Evolutionary conservation across 2,329 filamentous ascomycete species (phyloP).

Genomic region (Lasiodiplodia citricola): DNA sequence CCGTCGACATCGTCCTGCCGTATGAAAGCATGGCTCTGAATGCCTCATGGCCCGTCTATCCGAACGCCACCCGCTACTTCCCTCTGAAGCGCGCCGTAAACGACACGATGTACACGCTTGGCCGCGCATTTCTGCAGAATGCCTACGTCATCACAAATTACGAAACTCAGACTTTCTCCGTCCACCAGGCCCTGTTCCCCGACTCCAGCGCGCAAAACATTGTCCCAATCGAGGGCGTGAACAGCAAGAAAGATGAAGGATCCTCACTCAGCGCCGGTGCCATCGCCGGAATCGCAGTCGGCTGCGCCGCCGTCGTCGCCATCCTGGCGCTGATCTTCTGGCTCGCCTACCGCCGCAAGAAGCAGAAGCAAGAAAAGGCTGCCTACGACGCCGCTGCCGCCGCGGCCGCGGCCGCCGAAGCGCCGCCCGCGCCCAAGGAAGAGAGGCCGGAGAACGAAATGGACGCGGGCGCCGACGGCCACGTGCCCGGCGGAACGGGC

Average conservation of each 20-base stretch:
- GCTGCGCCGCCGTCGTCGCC: slow-evolving; percentile 28
- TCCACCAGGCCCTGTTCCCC: slow-evolving; percentile 64
- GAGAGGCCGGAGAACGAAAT: slow-evolving; percentile 4
- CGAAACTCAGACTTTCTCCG: slow-evolving; percentile 36
- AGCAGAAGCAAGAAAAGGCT: slow-evolving; percentile 13
- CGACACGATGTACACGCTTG: slow-evolving; percentile 45
- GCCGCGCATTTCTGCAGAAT: slow-evolving; percentile 48
- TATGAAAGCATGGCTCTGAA: slow-evolving; percentile 47
- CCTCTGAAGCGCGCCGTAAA: slow-evolving; percentile 45
- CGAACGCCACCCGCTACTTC: slow-evolving; percentile 41
- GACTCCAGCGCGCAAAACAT: slow-evolving; percentile 47
- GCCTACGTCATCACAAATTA: slow-evolving; percentile 49
- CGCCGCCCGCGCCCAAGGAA: slow-evolving; percentile 10
- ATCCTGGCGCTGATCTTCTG: slow-evolving; percentile 30
- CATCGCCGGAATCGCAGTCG: slow-evolving; percentile 37
- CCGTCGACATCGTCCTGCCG: slow-evolving; percentile 41
- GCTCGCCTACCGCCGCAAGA: slow-evolving; percentile 28
- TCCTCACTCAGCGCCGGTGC: slow-evolving; percentile 32
- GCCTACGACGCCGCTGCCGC: background rate
- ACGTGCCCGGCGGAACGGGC: background rate
- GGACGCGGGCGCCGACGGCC: slow-evolving; percentile 11
- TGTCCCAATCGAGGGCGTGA: slow-evolving; percentile 34
- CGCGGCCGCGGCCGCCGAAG: background rate
- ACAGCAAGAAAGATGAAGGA: background rate
- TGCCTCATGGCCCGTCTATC: slow-evolving; percentile 32